phyloP scores from a whole-genome alignment of 331 rosid genomes.

The Rosa hybrid region DNA sequence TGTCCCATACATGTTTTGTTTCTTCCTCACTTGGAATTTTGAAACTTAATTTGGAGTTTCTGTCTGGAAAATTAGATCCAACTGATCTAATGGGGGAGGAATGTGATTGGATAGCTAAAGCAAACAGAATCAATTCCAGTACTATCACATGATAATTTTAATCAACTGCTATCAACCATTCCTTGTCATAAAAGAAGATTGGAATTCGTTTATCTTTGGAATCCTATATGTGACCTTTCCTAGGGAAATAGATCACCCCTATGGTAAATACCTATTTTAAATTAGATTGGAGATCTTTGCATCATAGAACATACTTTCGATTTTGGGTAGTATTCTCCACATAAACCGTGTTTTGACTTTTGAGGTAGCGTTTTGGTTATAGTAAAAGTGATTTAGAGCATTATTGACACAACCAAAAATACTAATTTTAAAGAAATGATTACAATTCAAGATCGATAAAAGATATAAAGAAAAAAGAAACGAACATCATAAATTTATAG shows the following conservation, averaged over 20 bases:
- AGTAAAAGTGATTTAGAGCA: background rate
- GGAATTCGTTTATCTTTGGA: background rate
- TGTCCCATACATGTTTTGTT: slow-evolving; percentile 3
- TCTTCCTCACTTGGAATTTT: slow-evolving; percentile 10
- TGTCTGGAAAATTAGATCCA: background rate
- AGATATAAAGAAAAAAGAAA: too few relatives aligned
- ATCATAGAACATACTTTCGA: background rate
- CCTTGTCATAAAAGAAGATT: background rate
- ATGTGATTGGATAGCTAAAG: slow-evolving; percentile 19
- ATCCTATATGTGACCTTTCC: background rate
- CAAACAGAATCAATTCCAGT: slow-evolving; percentile 17
- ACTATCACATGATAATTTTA: too few relatives aligned
- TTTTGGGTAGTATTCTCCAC: background rate
- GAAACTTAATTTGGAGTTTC: background rate
- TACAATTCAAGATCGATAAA: too few relatives aligned
- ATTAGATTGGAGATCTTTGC: background rate
- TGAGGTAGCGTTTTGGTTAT: background rate
- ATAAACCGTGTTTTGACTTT: background rate
- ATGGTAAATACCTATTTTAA: background rate
- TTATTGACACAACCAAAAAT: background rate
- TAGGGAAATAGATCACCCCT: background rate
- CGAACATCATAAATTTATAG: too few relatives aligned
- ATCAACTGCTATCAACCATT: background rate
- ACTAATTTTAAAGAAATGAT: background rate
- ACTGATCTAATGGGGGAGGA: background rate